Conservation (phyloP, 805 yeast genomes). For the Yarrowia divulgata region DNA sequence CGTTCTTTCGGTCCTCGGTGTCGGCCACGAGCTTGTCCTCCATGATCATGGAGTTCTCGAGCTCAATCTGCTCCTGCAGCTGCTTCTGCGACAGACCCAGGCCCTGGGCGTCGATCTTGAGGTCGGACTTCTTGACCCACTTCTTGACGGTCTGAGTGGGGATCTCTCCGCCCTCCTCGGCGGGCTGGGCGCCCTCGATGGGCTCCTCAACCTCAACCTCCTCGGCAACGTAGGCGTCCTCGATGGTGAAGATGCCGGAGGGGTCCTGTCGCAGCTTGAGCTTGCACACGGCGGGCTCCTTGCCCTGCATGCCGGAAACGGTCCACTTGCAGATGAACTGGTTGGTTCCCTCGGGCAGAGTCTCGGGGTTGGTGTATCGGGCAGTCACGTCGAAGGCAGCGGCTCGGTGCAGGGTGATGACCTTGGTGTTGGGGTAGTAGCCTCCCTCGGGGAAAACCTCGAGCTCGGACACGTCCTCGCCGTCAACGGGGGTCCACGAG, state of each 20-base stretch:
- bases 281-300: constrained; percentile 80
- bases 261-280: constrained; percentile 97
- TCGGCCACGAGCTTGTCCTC: constrained; percentile 97
- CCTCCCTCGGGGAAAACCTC: constrained; percentile 98
- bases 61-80: constrained; percentile 73
- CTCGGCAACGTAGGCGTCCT: constrained; percentile 92
- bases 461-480: constrained; percentile 84
- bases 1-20: constrained; percentile 98
- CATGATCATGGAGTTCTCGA: constrained; percentile 81
- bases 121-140: constrained; percentile 87
- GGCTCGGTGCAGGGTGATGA: constrained; percentile 90
- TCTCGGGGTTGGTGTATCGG: constrained; percentile 75
- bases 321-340: constrained; percentile 81
- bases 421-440: constrained; percentile 91
- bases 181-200: constrained; percentile 65
- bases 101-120: constrained; percentile 66
- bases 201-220: constrained; percentile 90
- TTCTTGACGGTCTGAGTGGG: constrained; percentile 93
- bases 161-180: constrained; percentile 60
- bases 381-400: constrained; percentile 89
- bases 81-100: constrained; percentile 63
- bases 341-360: constrained; percentile 72
- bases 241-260: constrained; percentile 92
- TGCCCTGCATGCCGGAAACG: constrained; percentile 76
- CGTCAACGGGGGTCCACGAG: constrained; percentile 93